A percentile compares a stretch with the other conserved stretches of the same genome.
phyloP scores from a whole-genome alignment of 768 basidiomycete species.

The Suillus luteus region DNA sequence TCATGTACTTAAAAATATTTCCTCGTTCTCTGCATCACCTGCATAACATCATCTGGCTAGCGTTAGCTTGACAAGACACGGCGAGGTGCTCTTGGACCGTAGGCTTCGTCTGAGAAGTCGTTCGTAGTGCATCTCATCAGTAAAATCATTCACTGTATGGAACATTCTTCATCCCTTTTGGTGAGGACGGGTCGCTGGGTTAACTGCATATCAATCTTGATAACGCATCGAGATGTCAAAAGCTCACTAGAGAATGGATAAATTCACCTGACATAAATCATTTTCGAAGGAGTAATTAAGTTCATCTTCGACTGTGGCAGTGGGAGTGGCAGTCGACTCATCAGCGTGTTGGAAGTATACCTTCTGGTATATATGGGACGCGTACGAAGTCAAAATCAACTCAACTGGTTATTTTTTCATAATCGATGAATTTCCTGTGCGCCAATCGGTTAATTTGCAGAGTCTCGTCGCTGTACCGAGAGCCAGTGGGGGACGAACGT shows the following conservation, averaged over 20 bases:
- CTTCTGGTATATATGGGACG: not conserved
- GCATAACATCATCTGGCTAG: not conserved
- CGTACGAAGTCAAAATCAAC: not conserved
- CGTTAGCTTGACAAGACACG: not conserved
- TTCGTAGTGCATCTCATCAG: not conserved
- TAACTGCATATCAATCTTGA: not conserved
- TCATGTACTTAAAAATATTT: not conserved
- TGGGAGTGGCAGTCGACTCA: constrained; percentile 1
- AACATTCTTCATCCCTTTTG: not conserved
- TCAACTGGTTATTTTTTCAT: no score
- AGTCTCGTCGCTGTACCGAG: not conserved
- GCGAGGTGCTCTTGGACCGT: not conserved
- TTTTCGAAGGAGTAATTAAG: not conserved
- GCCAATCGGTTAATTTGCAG: not conserved
- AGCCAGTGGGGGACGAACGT: not conserved
- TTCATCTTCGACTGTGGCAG: not conserved
- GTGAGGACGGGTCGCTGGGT: not conserved
- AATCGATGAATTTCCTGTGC: not conserved
- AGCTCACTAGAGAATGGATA: not conserved
- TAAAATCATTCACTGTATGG: not conserved
- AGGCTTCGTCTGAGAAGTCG: not conserved
- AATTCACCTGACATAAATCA: not conserved
- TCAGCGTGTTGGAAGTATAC: not conserved
- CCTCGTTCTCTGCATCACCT: not conserved
- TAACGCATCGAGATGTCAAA: not conserved